Base-by-base conservation (phyloP, 352 stramenopile genomes). In the Phytophthora hibernalis region DNA sequence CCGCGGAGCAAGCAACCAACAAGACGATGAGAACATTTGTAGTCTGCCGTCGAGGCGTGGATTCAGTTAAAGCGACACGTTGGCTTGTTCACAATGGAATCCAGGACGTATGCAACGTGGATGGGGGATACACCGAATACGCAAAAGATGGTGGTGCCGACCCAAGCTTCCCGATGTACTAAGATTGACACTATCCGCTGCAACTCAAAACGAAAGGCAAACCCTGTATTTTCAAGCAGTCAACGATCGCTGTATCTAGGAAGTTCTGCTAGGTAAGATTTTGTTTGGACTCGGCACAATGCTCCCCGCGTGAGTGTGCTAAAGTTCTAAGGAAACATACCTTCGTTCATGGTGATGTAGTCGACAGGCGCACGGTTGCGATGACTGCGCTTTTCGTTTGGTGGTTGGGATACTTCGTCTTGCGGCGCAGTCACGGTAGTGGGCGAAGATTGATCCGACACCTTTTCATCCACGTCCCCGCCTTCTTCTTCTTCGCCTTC, bases 1-100 rank as follows among this genome's bases (percentile, higher is more conserved):
- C 15, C 21, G 22, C 26, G 16, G 26, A 67, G 4, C 22, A 58
- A 26, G 16, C 6, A n/a, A 10, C 13, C 15, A 10, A 33, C 21
- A 18, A 1, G 7, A 15, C 21, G 4, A 65, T 64, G 16, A 54
- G 16, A 57, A 68, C 52, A 5, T 82, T 88, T 37, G 86, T 96
- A 28, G 90, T 96, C 37, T 96, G 88, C 49, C 82, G 86, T n/a
- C 86, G 88, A 28, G 88, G 88, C 8, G 69, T 95, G 6, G 86
- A 93, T 52, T 96, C 86, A 9, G 68, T 87, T 5, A 69, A 68
- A 8, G 82, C 83, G 13, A 86, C 85, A 11, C 52, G 72, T 40
- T 90, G 82, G 80, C 56, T 96, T n/a, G 10, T 91, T 11, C 57
- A 60, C 6, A 65, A 69, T 18, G 85, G 80, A 2, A 50, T 85